Conservation (phyloP, 1,284 basidiomycete genomes). For the Naganishia albida region DNA sequence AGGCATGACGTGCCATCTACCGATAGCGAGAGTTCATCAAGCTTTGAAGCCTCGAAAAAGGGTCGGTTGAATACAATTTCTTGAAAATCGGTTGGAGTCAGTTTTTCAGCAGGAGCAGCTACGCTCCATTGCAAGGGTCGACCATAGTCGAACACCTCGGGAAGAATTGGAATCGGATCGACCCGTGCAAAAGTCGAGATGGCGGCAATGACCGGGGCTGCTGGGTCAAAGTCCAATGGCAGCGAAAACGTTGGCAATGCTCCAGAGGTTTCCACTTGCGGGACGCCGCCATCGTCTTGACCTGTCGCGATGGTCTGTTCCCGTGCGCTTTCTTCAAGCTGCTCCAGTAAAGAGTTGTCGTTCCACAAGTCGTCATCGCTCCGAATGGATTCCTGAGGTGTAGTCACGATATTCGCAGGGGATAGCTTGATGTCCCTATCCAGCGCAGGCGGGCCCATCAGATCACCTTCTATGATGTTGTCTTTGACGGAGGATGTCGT, state of each 20-base stretch:
- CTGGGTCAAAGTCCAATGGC: background rate
- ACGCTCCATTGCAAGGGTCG: background rate
- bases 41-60: background rate
- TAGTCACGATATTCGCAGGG: background rate
- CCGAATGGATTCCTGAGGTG: background rate
- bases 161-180: background rate
- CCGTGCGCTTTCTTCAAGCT: background rate
- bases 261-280: too few relatives aligned
- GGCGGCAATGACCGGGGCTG: background rate
- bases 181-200: too few relatives aligned
- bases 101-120: background rate
- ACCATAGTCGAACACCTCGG: slow-evolving; percentile 1
- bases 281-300: too few relatives aligned
- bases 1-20: background rate
- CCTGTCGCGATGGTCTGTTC: background rate
- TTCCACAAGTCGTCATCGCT: slow-evolving; percentile 26
- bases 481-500: too few relatives aligned
- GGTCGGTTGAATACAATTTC: slow-evolving; percentile 9
- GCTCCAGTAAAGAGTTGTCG: slow-evolving; percentile 7
- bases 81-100: slow-evolving; percentile 2
- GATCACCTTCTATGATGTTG: too few relatives aligned
- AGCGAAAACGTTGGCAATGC: too few relatives aligned
- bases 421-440: background rate
- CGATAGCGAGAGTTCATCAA: background rate
- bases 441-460: too few relatives aligned